Percentiles rank a stretch among this genome's conserved stretches.
Evolutionary conservation across 306 rosid genomes (phyloP).

Genomic region (Cucumis cinereus): DNA sequence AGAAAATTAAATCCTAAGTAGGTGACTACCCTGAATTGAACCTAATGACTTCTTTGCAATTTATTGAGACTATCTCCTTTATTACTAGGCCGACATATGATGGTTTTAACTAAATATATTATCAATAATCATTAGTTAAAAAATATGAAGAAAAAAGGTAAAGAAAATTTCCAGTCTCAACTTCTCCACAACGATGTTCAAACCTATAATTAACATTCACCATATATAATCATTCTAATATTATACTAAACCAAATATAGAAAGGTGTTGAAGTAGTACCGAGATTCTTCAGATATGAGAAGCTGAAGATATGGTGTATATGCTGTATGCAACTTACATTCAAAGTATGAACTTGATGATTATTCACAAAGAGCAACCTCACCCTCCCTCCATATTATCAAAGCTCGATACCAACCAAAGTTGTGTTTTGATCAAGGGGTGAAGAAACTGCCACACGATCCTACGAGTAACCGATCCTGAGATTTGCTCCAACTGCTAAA

Average conservation of each 20-base stretch:
- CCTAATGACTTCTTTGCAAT: too few relatives aligned
- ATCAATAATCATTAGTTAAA: background rate
- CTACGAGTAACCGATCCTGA: background rate
- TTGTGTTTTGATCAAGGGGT: background rate
- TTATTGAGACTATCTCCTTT: too few relatives aligned
- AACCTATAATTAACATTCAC: background rate
- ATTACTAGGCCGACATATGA: too few relatives aligned
- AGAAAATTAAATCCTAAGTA: too few relatives aligned
- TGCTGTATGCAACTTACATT: conserved; percentile 1
- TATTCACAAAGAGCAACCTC: background rate
- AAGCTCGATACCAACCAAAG: background rate
- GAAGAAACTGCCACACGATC: background rate
- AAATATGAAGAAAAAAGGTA: background rate
- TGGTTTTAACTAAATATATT: background rate
- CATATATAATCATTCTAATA: background rate
- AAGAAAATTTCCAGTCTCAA: background rate
- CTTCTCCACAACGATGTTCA: background rate
- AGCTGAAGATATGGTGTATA: background rate
- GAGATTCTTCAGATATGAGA: background rate
- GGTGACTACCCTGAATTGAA: too few relatives aligned
- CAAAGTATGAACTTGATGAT: background rate
- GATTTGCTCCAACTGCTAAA: background rate
- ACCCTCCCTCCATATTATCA: background rate
- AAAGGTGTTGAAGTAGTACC: background rate
- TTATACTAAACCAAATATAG: background rate